Conservation (phyloP, 805 yeast genomes). For the Yarrowia divulgata region DNA sequence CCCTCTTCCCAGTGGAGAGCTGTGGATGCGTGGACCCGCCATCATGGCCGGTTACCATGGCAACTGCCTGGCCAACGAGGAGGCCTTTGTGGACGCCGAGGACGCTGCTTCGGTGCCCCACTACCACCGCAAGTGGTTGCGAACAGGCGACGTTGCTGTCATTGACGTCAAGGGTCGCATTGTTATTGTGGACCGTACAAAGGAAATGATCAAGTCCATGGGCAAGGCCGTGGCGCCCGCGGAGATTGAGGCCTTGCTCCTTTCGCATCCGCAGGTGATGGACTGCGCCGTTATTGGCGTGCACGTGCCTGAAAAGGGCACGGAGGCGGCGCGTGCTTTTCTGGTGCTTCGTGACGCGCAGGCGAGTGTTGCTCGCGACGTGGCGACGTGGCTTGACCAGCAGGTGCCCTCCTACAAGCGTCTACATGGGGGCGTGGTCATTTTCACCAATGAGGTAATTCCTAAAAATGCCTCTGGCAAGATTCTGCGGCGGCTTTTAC, state of each 20-base stretch:
- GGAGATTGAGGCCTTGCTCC: conserved; percentile 88
- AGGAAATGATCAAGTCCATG: conserved; percentile 52
- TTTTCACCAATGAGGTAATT: conserved; percentile 68
- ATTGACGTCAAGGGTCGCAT: conserved; percentile 57
- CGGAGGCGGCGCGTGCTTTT: conserved; percentile 59
- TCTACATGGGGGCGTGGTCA: conserved; percentile 60
- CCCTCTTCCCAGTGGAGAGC: conserved; percentile 54
- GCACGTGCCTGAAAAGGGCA: conserved; percentile 70
- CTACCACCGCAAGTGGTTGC: conserved; percentile 55
- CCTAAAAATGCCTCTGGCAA: conserved; percentile 97
- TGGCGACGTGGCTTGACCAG: conserved; percentile 51
- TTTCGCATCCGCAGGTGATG: conserved; percentile 73
- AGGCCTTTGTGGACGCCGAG: conserved; percentile 52
- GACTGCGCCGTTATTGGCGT: conserved; percentile 91
- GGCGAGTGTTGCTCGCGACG: conserved; percentile 36
- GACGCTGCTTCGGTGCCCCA: conserved; percentile 39
- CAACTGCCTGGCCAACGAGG: conserved; percentile 57
- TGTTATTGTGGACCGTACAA: conserved; percentile 54
- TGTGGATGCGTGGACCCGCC: conserved; percentile 62
- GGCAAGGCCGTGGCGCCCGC: conserved; percentile 91
- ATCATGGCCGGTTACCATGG: conserved; percentile 60
- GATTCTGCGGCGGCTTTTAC: conserved; percentile 87
- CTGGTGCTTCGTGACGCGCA: conserved; percentile 43
- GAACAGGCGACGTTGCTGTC: conserved; percentile 65
- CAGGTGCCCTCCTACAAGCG: conserved; percentile 52